Evolutionary conservation across 441 rosid species (phyloP), one percentile per base, ranked within the genome.

Genomic region (Pelargonium fulgidum): DNA sequence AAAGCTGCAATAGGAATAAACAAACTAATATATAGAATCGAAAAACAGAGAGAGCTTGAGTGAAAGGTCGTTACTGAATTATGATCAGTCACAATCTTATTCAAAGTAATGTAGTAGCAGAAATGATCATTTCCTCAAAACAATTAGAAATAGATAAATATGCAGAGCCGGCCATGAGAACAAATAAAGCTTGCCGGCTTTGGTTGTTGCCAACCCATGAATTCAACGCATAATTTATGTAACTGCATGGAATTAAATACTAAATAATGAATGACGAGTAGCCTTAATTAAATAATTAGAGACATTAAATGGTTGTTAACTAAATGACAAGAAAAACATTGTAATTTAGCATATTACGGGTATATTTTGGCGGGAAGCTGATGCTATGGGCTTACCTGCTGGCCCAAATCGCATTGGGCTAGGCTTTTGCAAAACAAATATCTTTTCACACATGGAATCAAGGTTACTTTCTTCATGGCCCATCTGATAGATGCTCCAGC

Each of bases 111-210:
- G 10, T 12, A 9, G 12, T 44, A 7, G 48, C 48, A 44, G 3
- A 44, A 7, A 0, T 44, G 48, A 44, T 12, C 48, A 44, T 44
- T 44, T 44, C 12, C 48, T 44, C 10, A n/a, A 2, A 44, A 13
- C 48, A 44, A 44, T 44, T 44, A 44, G 48, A 7, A 44, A 12
- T 9, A 44, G 48, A 12, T 2, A 44, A 12, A 44, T 9, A 44
- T 7, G 12, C 48, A 44, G 12, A 12, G 83, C 78, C 85, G 85
- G 81, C 80, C 68, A 67, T 62, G 20, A 39, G 66, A 20, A 54
- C 22, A 68, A 39, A 70, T 22, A 16, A 47, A 65, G 67, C 67
- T n/a, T 62, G 84, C 88, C 88, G 85, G 86, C 85, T 70, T 63
- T 33, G 71, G 65, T 33, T 13, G 68, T 68, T 48, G 54, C 14